Percentiles rank a stretch among this genome's conserved stretches.
Evolutionary conservation across 2,329 filamentous ascomycete species (phyloP).

Genomic region (Sarocladiaceae sp.): DNA sequence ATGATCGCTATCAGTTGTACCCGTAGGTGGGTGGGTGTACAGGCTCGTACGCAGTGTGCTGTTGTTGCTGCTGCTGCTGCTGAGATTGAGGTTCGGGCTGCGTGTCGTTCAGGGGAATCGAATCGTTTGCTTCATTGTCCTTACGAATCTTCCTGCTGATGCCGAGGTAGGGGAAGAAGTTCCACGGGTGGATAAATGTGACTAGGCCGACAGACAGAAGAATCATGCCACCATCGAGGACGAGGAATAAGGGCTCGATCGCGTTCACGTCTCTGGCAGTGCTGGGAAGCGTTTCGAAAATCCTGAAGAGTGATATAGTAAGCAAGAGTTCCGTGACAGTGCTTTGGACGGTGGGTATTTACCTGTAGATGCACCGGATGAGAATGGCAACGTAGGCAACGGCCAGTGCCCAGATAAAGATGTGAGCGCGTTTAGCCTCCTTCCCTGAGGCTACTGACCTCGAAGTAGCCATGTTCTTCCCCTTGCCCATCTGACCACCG

Average conservation of each 20-base stretch:
- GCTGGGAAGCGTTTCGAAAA: constrained; percentile 10
- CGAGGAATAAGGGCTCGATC: constrained; percentile 13
- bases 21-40: no score
- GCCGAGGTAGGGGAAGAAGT: constrained; percentile 13
- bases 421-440: constrained; percentile 1
- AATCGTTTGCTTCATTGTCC: no score
- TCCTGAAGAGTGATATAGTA: not conserved
- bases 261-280: constrained; percentile 13
- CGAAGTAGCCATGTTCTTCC: not conserved
- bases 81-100: no score
- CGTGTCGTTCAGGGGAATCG: no score
- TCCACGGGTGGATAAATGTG: constrained; percentile 12
- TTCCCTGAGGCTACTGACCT: not conserved
- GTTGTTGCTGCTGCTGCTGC: no score
- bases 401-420: constrained; percentile 8
- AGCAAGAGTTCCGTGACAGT: not conserved
- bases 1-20: no score
- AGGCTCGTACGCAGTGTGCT: no score
- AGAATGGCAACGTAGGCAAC: constrained; percentile 11
- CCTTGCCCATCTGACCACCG: not conserved
- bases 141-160: not conserved
- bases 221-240: constrained; percentile 14
- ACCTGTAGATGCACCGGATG: constrained; percentile 14
- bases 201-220: constrained; percentile 9
- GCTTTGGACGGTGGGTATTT: not conserved